These are phyloP conservation scores for Schizopora paradoxa DNA, from an alignment of 1,284 basidiomycete genomes.

Conservation along the genomic window DNA sequence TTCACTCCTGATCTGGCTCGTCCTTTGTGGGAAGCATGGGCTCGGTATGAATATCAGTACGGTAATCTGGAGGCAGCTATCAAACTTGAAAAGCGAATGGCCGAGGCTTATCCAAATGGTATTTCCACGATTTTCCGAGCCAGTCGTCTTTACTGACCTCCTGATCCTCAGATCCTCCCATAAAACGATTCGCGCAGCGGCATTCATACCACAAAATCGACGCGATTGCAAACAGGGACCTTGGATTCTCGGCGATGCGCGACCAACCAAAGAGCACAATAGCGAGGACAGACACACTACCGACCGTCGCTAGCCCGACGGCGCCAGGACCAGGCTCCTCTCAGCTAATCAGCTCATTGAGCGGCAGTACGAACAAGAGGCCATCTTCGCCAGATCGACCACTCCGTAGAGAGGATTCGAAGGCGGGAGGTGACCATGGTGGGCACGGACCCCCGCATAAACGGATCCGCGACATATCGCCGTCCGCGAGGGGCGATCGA, in stretches of 20 bases:
- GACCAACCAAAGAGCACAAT: slow-evolving; percentile 29
- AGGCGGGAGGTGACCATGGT: slow-evolving; percentile 34
- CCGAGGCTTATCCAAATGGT: slow-evolving; percentile 86
- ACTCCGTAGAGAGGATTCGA: slow-evolving; percentile 38
- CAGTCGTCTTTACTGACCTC: neutral
- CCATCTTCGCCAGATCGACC: slow-evolving; percentile 46
- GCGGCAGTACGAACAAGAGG: slow-evolving; percentile 32
- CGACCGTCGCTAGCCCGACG: slow-evolving; percentile 20
- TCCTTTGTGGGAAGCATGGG: slow-evolving; percentile 94
- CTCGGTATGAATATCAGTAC: slow-evolving; percentile 92
- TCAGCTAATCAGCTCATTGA: slow-evolving; percentile 18
- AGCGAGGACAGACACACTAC: slow-evolving; percentile 45
- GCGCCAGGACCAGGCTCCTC: slow-evolving; percentile 19
- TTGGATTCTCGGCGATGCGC: slow-evolving; percentile 52
- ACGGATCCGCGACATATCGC: slow-evolving; percentile 47
- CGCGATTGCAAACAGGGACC: slow-evolving; percentile 83
- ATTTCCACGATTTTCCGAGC: slow-evolving; percentile 20
- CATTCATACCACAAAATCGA: slow-evolving; percentile 87
- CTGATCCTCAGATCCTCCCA: slow-evolving; percentile 63
- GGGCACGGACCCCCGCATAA: slow-evolving; percentile 39
- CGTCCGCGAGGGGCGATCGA: slow-evolving; percentile 38
- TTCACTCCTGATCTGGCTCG: slow-evolving; percentile 80
- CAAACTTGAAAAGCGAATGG: slow-evolving; percentile 84
- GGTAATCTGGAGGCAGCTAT: slow-evolving; percentile 87
- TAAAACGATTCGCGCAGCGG: slow-evolving; percentile 88